Conservation (phyloP, 2,329 filamentous ascomycete species). For the Talaromyces sp. region DNA sequence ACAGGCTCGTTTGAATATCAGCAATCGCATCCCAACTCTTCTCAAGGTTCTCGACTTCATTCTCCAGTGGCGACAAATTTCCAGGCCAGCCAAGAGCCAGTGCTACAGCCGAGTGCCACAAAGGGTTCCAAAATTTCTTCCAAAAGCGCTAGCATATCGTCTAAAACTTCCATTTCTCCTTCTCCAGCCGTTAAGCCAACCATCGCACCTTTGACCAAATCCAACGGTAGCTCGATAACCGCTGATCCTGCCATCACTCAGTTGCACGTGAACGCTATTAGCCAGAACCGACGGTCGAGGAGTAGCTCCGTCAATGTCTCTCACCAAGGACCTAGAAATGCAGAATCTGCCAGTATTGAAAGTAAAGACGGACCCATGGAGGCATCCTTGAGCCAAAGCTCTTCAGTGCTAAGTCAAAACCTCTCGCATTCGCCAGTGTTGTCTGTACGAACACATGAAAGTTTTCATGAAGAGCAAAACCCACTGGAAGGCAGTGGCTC, state of each 20-base stretch:
- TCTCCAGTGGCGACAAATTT: slow-evolving; percentile 39
- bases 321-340: slow-evolving; percentile 32
- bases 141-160: slow-evolving; percentile 46
- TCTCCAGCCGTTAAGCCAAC: slow-evolving; percentile 43
- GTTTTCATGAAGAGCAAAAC: slow-evolving; percentile 29
- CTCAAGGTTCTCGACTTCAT: slow-evolving; percentile 41
- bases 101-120: slow-evolving; percentile 20
- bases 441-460: slow-evolving; percentile 32
- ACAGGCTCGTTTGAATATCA: slow-evolving; percentile 24
- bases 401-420: slow-evolving; percentile 33
- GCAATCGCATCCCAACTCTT: slow-evolving; percentile 33
- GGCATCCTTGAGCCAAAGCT: slow-evolving; percentile 33
- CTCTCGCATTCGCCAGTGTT: slow-evolving; percentile 39
- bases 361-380: slow-evolving; percentile 35
- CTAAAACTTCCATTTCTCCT: slow-evolving; percentile 44
- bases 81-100: slow-evolving; percentile 31
- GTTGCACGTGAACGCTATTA: slow-evolving; percentile 43
- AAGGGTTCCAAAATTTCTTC: slow-evolving; percentile 45
- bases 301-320: slow-evolving; percentile 37
- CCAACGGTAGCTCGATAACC: slow-evolving; percentile 33
- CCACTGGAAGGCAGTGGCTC: slow-evolving; percentile 25
- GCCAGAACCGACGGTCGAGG: slow-evolving; percentile 30
- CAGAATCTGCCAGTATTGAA: slow-evolving; percentile 32
- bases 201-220: slow-evolving; percentile 40
- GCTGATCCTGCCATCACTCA: slow-evolving; percentile 53